These are phyloP conservation scores for Pseudogymnoascus sp. DNA, from an alignment of 2,329 filamentous ascomycete genomes.

Conservation along the genomic window DNA sequence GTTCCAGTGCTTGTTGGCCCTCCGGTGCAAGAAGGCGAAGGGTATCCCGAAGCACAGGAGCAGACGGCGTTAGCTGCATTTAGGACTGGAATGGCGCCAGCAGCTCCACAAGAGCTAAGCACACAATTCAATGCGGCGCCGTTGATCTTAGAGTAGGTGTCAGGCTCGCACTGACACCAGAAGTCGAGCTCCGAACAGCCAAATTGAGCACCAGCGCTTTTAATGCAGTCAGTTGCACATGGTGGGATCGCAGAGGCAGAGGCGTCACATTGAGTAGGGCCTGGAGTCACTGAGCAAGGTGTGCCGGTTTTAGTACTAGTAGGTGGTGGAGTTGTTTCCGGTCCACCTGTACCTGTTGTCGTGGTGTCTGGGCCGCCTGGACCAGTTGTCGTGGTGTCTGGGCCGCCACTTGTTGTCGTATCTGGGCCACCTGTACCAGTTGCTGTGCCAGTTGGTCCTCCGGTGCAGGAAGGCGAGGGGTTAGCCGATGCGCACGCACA, in stretches of 20 bases:
- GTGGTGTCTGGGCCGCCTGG: not conserved
- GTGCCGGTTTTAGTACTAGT: not conserved
- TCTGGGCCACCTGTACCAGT: not conserved
- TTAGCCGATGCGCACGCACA: not conserved
- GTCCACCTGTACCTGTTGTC: not conserved
- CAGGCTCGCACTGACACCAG: not conserved
- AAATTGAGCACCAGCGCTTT: not conserved
- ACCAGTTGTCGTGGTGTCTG: not conserved
- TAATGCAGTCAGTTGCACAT: not conserved
- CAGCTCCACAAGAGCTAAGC: not conserved
- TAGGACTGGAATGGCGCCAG: not conserved
- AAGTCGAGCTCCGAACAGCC: not conserved
- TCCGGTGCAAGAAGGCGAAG: not conserved
- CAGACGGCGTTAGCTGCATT: not conserved
- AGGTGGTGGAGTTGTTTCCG: not conserved
- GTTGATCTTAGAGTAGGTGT: not conserved
- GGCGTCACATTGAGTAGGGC: not conserved
- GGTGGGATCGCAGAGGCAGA: not conserved
- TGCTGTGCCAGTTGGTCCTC: not conserved
- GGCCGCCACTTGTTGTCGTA: not conserved
- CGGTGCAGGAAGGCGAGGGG: not conserved
- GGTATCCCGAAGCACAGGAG: not conserved
- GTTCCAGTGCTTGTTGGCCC: not conserved
- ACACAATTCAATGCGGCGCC: not conserved
- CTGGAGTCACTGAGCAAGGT: not conserved